Evolutionary conservation across 768 basidiomycete genomes (phyloP).

Genomic region (Ramaria sp.): DNA sequence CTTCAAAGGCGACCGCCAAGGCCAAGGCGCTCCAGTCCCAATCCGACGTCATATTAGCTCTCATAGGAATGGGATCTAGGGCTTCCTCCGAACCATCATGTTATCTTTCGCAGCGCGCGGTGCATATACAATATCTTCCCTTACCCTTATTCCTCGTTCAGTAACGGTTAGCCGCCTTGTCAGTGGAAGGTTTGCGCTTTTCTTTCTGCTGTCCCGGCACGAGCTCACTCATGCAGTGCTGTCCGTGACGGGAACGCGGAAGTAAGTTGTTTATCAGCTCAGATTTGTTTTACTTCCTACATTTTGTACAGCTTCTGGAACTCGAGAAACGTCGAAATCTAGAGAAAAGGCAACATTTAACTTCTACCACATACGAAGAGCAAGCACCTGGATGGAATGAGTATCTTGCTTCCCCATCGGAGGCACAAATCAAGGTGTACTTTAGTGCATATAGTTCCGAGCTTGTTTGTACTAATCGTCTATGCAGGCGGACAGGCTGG

Average conservation of each 20-base stretch:
- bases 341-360: slow-evolving; percentile 30
- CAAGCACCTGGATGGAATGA: slow-evolving; percentile 69
- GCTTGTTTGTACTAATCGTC: too few species aligned
- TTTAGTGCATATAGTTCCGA: too few species aligned
- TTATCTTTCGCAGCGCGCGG: slow-evolving; percentile 16
- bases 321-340: slow-evolving; percentile 43
- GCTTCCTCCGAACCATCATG: slow-evolving; percentile 14
- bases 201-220: neutral
- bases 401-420: slow-evolving; percentile 47
- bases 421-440: slow-evolving; percentile 50
- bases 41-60: slow-evolving; percentile 7
- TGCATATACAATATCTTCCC: slow-evolving; percentile 15
- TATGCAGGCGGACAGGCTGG: slow-evolving; percentile 19
- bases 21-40: neutral
- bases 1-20: neutral
- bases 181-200: neutral
- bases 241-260: slow-evolving; percentile 51
- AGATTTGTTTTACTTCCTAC: neutral
- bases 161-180: slow-evolving; percentile 9
- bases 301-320: slow-evolving; percentile 30
- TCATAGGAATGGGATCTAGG: neutral
- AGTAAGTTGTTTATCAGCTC: slow-evolving; percentile 19
- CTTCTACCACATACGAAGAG: slow-evolving; percentile 33
- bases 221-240: slow-evolving; percentile 21
- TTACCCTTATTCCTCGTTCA: slow-evolving; percentile 13